phyloP scores from a whole-genome alignment of 2,329 filamentous ascomycete species.

The Seiridium cupressi region DNA sequence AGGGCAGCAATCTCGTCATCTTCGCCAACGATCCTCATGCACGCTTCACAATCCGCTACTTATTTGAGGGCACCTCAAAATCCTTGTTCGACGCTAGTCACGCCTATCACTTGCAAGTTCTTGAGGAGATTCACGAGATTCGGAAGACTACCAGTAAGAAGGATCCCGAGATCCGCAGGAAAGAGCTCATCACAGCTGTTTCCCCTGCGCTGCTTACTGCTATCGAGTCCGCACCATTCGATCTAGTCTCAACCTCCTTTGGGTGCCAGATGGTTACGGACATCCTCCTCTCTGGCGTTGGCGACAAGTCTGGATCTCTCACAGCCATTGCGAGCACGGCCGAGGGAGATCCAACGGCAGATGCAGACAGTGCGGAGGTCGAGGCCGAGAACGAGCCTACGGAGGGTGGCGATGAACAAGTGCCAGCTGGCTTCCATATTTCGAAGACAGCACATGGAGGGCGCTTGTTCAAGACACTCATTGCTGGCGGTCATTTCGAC shows the following conservation, averaged over 20 bases:
- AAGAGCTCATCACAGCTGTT: conserved; percentile 72
- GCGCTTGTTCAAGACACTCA: conserved; percentile 86
- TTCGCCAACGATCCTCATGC: conserved; percentile 65
- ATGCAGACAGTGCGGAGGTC: conserved; percentile 21
- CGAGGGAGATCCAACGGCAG: conserved; percentile 48
- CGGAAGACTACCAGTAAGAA: conserved; percentile 90
- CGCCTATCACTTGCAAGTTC: conserved; percentile 64
- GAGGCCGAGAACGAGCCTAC: conserved; percentile 33
- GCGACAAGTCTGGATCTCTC: conserved; percentile 75
- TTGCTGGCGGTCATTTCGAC: conserved; percentile 87
- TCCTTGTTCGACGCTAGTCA: conserved; percentile 61
- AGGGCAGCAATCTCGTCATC: conserved; percentile 62
- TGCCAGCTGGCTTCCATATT: conserved; percentile 49
- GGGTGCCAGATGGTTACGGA: conserved; percentile 86
- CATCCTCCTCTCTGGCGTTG: conserved; percentile 71
- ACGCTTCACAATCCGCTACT: conserved; percentile 72
- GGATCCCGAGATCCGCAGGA: conserved; percentile 70
- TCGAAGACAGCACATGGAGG: conserved; percentile 64
- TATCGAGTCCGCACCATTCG: conserved; percentile 64
- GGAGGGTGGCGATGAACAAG: conserved; percentile 14
- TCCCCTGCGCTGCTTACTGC: conserved; percentile 74
- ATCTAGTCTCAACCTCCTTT: conserved; percentile 72
- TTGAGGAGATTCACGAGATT: conserved; percentile 76
- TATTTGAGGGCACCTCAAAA: conserved; percentile 68
- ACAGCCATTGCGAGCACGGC: conserved; percentile 66